These are phyloP conservation scores for Lactifluus pinguis DNA, from an alignment of 768 basidiomycete genomes.

Conservation along the genomic window DNA sequence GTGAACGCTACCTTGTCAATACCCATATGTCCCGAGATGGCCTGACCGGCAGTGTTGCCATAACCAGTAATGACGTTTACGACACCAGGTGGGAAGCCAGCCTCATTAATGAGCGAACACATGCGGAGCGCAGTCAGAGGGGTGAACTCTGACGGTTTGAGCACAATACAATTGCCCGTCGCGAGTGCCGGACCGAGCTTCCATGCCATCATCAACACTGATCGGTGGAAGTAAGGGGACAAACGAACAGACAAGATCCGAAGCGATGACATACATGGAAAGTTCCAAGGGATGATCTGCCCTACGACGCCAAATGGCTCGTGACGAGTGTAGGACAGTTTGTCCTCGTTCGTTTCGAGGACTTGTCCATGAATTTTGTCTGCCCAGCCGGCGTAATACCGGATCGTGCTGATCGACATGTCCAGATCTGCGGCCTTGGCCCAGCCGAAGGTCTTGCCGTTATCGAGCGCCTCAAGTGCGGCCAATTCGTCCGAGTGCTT, in stretches of 20 bases:
- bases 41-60: constrained; percentile 46
- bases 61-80: constrained; percentile 52
- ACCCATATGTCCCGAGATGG: constrained; percentile 44
- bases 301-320: constrained; percentile 51
- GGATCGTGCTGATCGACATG: constrained; percentile 39
- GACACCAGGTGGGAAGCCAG: constrained; percentile 55
- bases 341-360: constrained; percentile 47
- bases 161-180: constrained; percentile 47
- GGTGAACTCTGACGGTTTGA: constrained; percentile 60
- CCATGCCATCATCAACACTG: constrained; percentile 49
- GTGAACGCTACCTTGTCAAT: constrained; percentile 71
- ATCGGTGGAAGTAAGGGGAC: no score
- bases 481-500: constrained; percentile 53
- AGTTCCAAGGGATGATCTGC: constrained; percentile 65
- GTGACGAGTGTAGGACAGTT: constrained; percentile 53
- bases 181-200: constrained; percentile 62
- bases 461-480: constrained; percentile 66
- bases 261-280: constrained; percentile 32
- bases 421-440: constrained; percentile 43
- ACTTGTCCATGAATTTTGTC: constrained; percentile 77
- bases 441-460: constrained; percentile 47
- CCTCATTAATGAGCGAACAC: constrained; percentile 40
- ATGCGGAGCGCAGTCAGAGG: constrained; percentile 45
- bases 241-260: background rate
- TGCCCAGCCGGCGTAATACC: constrained; percentile 89